Conservation (phyloP, 2,329 filamentous ascomycete genomes). For the Aspergillus sp. region DNA sequence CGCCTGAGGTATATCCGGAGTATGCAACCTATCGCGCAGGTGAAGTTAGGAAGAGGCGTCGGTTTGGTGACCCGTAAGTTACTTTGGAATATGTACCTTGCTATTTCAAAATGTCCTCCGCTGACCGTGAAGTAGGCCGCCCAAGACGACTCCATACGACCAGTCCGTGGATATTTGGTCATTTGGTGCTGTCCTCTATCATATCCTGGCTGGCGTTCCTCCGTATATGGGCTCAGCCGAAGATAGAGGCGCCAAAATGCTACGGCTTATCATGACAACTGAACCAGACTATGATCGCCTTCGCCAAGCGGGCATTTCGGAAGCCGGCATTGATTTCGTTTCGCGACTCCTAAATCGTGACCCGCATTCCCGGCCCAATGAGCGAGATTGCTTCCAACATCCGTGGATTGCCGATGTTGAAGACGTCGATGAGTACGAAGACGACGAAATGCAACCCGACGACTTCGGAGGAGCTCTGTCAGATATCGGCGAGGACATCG, state of each 20-base stretch:
- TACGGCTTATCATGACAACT: conserved; percentile 74
- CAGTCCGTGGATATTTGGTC: conserved; percentile 97
- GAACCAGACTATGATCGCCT: conserved; percentile 62
- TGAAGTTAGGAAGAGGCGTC: conserved; percentile 57
- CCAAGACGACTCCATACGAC: conserved; percentile 62
- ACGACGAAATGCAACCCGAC: conserved; percentile 53
- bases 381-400: conserved; percentile 62
- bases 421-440: conserved; percentile 56
- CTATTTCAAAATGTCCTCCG: background rate
- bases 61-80: conserved; percentile 43
- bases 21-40: conserved; percentile 59
- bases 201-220: conserved; percentile 68
- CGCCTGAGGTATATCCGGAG: conserved; percentile 90
- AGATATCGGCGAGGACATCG: conserved; percentile 32
- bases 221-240: conserved; percentile 75
- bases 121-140: conserved; percentile 30
- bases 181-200: conserved; percentile 85
- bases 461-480: conserved; percentile 27
- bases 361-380: conserved; percentile 68
- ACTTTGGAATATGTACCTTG: background rate
- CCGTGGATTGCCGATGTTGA: conserved; percentile 61
- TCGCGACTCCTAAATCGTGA: conserved; percentile 73
- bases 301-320: conserved; percentile 52
- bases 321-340: conserved; percentile 66
- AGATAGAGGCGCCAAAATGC: conserved; percentile 69